Percentiles rank a stretch among this genome's conserved stretches.
These are phyloP conservation scores for Raphanus raphanistrum DNA, from an alignment of 345 rosid genomes.

Conservation along the genomic window DNA sequence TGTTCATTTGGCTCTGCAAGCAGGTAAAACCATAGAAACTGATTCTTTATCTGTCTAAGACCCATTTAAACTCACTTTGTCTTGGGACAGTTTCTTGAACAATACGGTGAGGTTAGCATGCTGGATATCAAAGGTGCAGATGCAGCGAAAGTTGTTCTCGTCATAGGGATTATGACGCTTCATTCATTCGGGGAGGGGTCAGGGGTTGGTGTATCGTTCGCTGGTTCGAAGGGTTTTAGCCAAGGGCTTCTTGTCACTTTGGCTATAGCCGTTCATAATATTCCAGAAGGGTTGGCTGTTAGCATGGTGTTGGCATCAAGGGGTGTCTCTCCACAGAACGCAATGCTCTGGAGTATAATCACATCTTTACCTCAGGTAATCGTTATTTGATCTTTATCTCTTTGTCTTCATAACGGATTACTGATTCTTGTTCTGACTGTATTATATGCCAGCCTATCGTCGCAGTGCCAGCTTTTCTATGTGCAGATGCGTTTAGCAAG, in stretches of 20 bases:
- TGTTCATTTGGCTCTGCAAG: slow-evolving; percentile 90
- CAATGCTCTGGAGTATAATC: slow-evolving; percentile 97
- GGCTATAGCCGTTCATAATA: slow-evolving; percentile 97
- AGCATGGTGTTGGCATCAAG: slow-evolving; percentile 98
- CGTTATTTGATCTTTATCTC: background rate
- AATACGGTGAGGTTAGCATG: slow-evolving; percentile 95
- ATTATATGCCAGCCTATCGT: slow-evolving; percentile 70
- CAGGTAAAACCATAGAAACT: slow-evolving; percentile 52
- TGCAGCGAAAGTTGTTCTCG: slow-evolving; percentile 88
- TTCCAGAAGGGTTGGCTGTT: slow-evolving; percentile 97
- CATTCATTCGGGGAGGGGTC: slow-evolving; percentile 99
- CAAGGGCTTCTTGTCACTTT: slow-evolving; percentile 97
- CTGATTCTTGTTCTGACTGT: background rate
- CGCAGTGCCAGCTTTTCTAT: slow-evolving; percentile 94
- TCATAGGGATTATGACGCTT: slow-evolving; percentile 97
- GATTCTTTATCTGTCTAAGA: background rate
- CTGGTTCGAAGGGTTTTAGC: slow-evolving; percentile 91
- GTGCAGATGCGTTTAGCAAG: slow-evolving; percentile 96
- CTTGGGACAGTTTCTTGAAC: slow-evolving; percentile 81
- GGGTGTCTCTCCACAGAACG: slow-evolving; percentile 98
- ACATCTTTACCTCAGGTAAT: slow-evolving; percentile 97
- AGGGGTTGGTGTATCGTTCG: slow-evolving; percentile 99
- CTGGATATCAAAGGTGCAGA: slow-evolving; percentile 97
- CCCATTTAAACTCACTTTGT: background rate
- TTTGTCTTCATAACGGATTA: background rate